phyloP scores from a whole-genome alignment of 331 rosid species.

The Quercus phellos region DNA sequence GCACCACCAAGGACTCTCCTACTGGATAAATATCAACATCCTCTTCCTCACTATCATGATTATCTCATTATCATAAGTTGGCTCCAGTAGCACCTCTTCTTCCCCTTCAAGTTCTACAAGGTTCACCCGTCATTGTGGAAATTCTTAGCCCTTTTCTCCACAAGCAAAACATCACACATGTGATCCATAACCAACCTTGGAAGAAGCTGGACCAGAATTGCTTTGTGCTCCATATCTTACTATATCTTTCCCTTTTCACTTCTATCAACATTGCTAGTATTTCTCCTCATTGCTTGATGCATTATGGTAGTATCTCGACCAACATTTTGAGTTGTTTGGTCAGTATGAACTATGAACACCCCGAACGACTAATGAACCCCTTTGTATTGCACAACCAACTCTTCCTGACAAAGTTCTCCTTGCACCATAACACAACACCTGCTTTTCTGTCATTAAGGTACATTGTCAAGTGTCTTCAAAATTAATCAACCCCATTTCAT shows the following conservation, averaged over 20 bases:
- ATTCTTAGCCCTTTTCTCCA: neutral
- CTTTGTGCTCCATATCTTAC: too few species aligned
- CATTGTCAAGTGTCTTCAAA: neutral
- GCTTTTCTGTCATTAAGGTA: neutral
- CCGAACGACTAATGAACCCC: neutral
- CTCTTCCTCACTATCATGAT: neutral
- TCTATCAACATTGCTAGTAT: neutral
- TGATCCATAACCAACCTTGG: neutral
- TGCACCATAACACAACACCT: too few species aligned
- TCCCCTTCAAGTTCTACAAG: too few species aligned
- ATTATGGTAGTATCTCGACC: neutral
- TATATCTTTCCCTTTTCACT: too few species aligned
- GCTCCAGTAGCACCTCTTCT: too few species aligned
- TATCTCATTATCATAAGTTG: neutral
- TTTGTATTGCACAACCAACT: neutral
- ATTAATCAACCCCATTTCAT: neutral
- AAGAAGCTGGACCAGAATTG: too few species aligned
- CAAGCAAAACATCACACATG: neutral
- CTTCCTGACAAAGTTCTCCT: neutral
- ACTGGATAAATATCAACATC: neutral
- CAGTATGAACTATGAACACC: too few species aligned
- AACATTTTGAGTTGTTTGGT: neutral
- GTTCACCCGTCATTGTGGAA: neutral
- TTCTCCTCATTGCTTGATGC: neutral
- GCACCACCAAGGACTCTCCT: neutral